Conservation (phyloP, 768 basidiomycete genomes). For the Scleroderma citrinum region DNA sequence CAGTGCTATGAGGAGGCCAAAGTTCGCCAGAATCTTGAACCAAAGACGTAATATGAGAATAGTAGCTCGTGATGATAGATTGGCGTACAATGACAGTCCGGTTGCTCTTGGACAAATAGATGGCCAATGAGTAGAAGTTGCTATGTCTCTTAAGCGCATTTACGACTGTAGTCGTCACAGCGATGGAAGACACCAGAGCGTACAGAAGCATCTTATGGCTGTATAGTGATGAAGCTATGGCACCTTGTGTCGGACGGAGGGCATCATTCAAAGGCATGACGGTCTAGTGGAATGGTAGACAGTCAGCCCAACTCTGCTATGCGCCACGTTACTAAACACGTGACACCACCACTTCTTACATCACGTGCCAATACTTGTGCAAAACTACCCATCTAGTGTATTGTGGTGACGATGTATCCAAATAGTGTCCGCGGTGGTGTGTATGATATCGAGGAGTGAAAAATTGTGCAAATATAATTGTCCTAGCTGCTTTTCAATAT, state of each 20-base stretch:
- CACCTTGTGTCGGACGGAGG: conserved; percentile 47
- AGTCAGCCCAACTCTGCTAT: too few relatives aligned
- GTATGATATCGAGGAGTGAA: too few relatives aligned
- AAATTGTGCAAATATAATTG: too few relatives aligned
- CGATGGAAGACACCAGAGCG: conserved; percentile 54
- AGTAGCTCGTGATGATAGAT: neutral
- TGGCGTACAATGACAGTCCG: conserved; percentile 80
- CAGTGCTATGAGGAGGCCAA: conserved; percentile 72
- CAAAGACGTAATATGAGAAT: conserved; percentile 1
- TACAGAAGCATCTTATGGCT: conserved; percentile 69
- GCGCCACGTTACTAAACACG: too few relatives aligned
- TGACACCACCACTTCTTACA: too few relatives aligned
- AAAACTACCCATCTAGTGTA: too few relatives aligned
- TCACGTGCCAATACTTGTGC: too few relatives aligned
- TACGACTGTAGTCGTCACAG: conserved; percentile 66
- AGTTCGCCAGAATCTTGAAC: conserved; percentile 82
- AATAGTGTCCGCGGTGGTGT: too few relatives aligned
- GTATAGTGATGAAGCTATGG: conserved; percentile 43
- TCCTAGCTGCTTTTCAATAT: too few relatives aligned
- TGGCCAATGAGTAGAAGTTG: conserved; percentile 92
- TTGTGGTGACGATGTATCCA: too few relatives aligned
- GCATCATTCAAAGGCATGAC: conserved; percentile 47
- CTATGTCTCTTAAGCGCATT: conserved; percentile 79
- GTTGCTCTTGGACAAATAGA: conserved; percentile 89
- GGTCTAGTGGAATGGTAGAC: neutral